Evolutionary conservation across 768 basidiomycete genomes (phyloP), one percentile per base, ranked within the genome.

Genomic region (Mycena rosella): DNA sequence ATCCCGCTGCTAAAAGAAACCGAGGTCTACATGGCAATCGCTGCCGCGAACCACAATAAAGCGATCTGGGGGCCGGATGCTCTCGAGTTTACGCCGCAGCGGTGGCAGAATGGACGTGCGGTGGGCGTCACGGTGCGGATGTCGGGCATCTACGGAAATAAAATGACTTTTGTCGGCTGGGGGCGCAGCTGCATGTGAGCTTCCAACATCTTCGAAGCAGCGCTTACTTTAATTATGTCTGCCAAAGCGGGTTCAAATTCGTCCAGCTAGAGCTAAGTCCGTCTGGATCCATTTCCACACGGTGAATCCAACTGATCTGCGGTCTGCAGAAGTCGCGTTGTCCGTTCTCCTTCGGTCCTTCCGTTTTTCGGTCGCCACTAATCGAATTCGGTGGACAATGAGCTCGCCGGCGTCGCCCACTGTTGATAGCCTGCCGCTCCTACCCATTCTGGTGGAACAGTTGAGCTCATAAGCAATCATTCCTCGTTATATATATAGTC

Each of bases 1-100:
- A 49, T 88, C 15, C 70, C 75, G 7, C 73, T 88, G 13, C 83
- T 83, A 0, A 78, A 81, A 34, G 84, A 82, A 7, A 82, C 82
- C 0, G 79, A 76, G 13, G 69, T 87, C 6, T 72, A 82, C 48
- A 70, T 82, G 26, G 84, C 84, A n/a, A 75, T 81, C 45, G 42
- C 60, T 5, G 65, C 59, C 0, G 65, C 60, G 17, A 67, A 67
- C 34, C 65, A 61, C 29, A 67, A 61, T 30, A 49, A 54, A 34
- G 54, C 52, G n/a, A 44, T 67, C 14, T 67, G 65, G 65, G 65
- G 65, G 5, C 15, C 32, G 0, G 65, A 67, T 42, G 65, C 59
- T n/a, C 65, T 52, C 5, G 65, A 67, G 29, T 67, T 67, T 38
- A 47, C 24, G n/a, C 65, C 65, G 3, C 53, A 61, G 59, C 52